Evolutionary conservation across 257 asterid species (phyloP), one percentile per base, ranked within the genome.

Genomic region (Cruciata laevipes): DNA sequence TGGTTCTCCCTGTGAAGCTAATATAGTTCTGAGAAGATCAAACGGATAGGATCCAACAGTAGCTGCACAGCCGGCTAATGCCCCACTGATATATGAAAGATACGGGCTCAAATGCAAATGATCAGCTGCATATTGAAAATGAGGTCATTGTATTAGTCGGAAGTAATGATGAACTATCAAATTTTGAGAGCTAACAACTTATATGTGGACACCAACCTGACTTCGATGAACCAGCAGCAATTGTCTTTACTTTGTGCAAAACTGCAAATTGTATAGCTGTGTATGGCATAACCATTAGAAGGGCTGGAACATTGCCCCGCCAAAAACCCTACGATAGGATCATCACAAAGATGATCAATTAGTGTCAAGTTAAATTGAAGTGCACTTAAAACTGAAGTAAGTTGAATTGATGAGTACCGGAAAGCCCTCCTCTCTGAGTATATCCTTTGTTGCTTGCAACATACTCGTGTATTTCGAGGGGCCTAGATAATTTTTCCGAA

Each of bases 1-100:
- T 55, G 98, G 98, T 75, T 92, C 97, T 63, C 98, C 98, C 69
- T 92, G 98, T 52, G 98, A 92, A 74, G 98, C 97, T 86, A 92
- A 85, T 78, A 92, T 83, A 61, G 98, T 92, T 76, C 98, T 81
- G 65, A 92, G 72, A 58, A 92, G 97, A 83, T 92, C 98, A 71
- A 92, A 92, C 4, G 98, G 98, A 80, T 92, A 92, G 51, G 98
- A 87, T 71, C 97, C 98, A 70, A 92, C 81, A 0, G 98, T 92
- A 63, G 98, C 98, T 6, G 98, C 97, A 80, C 94, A 89, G 42
- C 98, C 98, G 9, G 98, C 93, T 64, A 92, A 70, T 58, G 96
- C 89, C 69, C 98, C 98, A 72, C 98, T 89, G 76, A 86, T 33
- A 70, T 84, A 92, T 7, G 98, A 92, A 71, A 92, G 89, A 74